Percentiles rank a stretch among this genome's conserved stretches.
Evolutionary conservation across 352 stramenopile genomes (phyloP).

Genomic region (Pythium folliculosum): DNA sequence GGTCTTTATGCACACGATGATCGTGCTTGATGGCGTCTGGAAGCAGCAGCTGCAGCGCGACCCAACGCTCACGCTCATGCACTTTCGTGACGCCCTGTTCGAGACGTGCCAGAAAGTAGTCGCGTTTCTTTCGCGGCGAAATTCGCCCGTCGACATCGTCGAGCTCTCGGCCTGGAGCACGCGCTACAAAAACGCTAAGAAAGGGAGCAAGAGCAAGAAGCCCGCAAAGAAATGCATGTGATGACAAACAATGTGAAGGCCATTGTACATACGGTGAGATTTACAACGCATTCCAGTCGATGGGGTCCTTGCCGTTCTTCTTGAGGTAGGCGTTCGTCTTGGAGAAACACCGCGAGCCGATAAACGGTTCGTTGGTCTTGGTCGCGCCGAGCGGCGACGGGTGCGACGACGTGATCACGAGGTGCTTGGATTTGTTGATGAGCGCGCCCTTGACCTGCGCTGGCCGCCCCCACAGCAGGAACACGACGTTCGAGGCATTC

Average conservation of each 20-base stretch:
- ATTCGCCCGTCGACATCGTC: constrained; percentile 45
- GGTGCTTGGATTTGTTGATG: constrained; percentile 82
- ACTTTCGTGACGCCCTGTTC: constrained; percentile 60
- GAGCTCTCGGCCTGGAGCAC: constrained; percentile 57
- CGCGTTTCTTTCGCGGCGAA: constrained; percentile 48
- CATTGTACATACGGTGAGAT: background rate
- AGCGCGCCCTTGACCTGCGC: constrained; percentile 59
- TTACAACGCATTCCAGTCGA: constrained; percentile 79
- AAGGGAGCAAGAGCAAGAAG: background rate
- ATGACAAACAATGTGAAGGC: background rate
- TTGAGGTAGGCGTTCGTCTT: constrained; percentile 78
- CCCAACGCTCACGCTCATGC: constrained; percentile 56
- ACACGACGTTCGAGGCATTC: constrained; percentile 91
- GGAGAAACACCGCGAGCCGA: constrained; percentile 93
- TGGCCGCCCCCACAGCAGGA: constrained; percentile 98
- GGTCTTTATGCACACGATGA: constrained; percentile 61
- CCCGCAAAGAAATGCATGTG: constrained; percentile 22
- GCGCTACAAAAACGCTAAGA: constrained; percentile 29
- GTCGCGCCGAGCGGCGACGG: constrained; percentile 94
- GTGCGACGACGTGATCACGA: constrained; percentile 89
- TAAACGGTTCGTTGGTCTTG: constrained; percentile 96
- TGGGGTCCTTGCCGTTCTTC: constrained; percentile 75
- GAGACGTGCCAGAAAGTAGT: constrained; percentile 52
- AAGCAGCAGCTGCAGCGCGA: constrained; percentile 50
- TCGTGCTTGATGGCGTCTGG: constrained; percentile 64